phyloP scores from a whole-genome alignment of 2,329 filamentous ascomycete species.

The Neonectria ditissima region DNA sequence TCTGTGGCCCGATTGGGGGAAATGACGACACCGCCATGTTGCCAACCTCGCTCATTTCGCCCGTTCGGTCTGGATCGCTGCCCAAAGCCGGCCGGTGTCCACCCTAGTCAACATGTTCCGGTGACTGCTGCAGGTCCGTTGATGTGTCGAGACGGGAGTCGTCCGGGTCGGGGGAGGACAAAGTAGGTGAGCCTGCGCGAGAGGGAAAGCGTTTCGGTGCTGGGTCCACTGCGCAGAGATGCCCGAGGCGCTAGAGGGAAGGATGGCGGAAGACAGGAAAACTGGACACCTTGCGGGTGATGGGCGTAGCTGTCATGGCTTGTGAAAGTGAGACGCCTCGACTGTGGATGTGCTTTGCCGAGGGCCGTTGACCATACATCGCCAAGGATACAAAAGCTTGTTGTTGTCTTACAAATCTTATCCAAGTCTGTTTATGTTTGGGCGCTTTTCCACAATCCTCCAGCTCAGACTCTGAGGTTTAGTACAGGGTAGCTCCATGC shows the following conservation, averaged over 20 bases:
- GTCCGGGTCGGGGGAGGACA: not conserved
- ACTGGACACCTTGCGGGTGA: too few species aligned
- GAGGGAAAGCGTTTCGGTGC: not conserved
- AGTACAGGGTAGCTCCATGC: not conserved
- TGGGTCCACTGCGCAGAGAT: not conserved
- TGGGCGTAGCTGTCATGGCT: too few species aligned
- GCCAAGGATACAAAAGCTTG: too few species aligned
- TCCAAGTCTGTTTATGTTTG: too few species aligned
- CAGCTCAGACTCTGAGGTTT: not conserved
- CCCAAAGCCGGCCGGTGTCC: not conserved
- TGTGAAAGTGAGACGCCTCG: not conserved
- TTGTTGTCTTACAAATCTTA: too few species aligned
- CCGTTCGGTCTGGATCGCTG: not conserved
- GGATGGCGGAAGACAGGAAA: too few species aligned
- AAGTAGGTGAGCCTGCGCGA: not conserved
- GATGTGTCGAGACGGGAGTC: not conserved
- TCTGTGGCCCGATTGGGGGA: slow-evolving; percentile 18
- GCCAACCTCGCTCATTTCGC: slow-evolving; percentile 17
- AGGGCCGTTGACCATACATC: too few species aligned
- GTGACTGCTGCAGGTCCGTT: not conserved
- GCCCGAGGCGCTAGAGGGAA: not conserved
- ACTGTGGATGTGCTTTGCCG: not conserved
- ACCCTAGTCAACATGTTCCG: not conserved
- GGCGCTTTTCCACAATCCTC: too few species aligned
- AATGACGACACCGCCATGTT: slow-evolving; percentile 36